Base-by-base conservation (phyloP, 2,329 filamentous ascomycete species). In the Helotiales sp. region DNA sequence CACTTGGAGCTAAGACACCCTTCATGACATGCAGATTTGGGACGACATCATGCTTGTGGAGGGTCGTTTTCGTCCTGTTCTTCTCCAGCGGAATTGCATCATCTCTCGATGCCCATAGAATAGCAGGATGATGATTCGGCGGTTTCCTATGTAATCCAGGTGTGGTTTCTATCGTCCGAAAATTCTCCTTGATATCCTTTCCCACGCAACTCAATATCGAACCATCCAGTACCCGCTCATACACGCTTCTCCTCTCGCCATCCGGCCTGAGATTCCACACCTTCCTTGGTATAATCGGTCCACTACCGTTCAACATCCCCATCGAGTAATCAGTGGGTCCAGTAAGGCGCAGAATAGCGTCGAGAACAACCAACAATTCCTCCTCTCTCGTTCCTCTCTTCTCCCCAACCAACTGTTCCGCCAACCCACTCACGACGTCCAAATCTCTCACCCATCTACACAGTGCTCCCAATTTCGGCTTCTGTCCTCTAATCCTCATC, bases 401-500 rank as follows among this genome's bases (percentile, higher is more conserved):
- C 33, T 52, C 71, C 2, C 77, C 77, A 1, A 76, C 76, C 0
- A 81, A 74, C 53, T 81, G 76, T 22, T 84, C 83, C 3, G 84
- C 84, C 7, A 89, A 73, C 1, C 86, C 86, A 63, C 83, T 87
- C 50, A 89, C 82, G 24, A 89, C 82, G 65, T 90, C 87, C 25
- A 90, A 74, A 67, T 89, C 86, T 57, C 87, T 80, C 4, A 90
- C 87, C 87, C 87, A 90, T 56, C 87, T 82, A 70, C 86, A 89
- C 7, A 90, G 72, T 1, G 87, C 85, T 19, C 87, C 87, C 0
- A 90, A 73, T 63, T 88, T 88, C 0, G 87, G 87, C 17, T 82
- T 79, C 60, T 89, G 80, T 2, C 77, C 75, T n/a, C 86, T 76
- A 17, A 90, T 84, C 29, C 81, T 79, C 87, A 90, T 90, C 73